These are phyloP conservation scores for Epichloe bromicola DNA, from an alignment of 2,329 filamentous ascomycete species.

Conservation along the genomic window DNA sequence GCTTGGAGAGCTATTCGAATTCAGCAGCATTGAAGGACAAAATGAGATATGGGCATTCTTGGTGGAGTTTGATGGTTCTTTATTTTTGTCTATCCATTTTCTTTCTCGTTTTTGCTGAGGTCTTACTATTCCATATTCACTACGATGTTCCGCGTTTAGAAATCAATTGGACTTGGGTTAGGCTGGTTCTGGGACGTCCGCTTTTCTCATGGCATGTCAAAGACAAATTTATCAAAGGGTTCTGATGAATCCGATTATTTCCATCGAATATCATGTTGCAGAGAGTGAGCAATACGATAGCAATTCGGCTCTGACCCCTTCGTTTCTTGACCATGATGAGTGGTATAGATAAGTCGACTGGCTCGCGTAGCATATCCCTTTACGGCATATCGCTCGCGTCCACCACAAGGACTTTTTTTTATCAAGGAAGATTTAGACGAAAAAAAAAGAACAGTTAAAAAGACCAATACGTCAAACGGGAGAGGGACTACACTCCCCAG, in stretches of 20 bases:
- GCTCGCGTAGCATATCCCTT: background rate
- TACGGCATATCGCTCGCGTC: background rate
- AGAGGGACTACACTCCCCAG: too few relatives aligned
- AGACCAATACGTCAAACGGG: too few relatives aligned
- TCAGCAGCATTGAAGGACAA: slow-evolving; percentile 5
- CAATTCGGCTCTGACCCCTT: background rate
- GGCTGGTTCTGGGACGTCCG: slow-evolving; percentile 2
- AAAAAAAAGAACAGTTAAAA: too few relatives aligned
- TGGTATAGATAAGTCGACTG: background rate
- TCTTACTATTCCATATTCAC: background rate
- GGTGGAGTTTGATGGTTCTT: slow-evolving; percentile 11
- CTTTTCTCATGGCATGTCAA: slow-evolving; percentile 1
- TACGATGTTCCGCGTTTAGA: background rate
- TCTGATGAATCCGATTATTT: background rate
- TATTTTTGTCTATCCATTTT: background rate
- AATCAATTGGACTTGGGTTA: slow-evolving; percentile 3
- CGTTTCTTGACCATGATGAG: background rate
- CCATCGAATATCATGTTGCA: background rate
- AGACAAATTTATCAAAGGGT: background rate
- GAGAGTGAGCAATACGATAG: background rate
- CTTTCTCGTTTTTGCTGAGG: background rate
- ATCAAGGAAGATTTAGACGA: too few relatives aligned
- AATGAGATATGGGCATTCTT: slow-evolving; percentile 11
- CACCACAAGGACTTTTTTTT: background rate
- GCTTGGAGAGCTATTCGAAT: slow-evolving; percentile 1